phyloP scores from a whole-genome alignment of 352 stramenopile species.

The Phytophthora palmivora region DNA sequence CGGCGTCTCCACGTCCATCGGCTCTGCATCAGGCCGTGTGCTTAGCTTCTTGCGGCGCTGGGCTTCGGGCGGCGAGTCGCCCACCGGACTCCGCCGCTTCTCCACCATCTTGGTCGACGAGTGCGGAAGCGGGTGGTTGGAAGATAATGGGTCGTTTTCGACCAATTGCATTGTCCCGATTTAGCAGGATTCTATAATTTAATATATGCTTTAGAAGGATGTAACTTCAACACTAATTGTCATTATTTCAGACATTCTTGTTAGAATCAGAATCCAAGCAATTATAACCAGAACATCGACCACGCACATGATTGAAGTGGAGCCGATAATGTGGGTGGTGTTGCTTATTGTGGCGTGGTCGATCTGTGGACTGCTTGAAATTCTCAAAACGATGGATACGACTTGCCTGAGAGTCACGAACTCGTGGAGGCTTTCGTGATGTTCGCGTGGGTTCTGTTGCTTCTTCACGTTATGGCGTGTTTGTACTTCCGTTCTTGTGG shows the following conservation, averaged over 20 bases:
- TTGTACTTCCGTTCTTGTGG: no score
- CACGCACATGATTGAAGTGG: slow-evolving; percentile 73
- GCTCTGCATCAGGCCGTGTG: slow-evolving; percentile 12
- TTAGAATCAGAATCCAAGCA: no score
- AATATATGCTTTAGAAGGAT: not conserved
- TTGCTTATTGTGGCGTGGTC: slow-evolving; percentile 49
- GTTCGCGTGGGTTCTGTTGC: no score
- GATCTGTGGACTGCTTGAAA: slow-evolving; percentile 37
- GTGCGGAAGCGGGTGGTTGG: slow-evolving; percentile 28
- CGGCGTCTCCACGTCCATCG: slow-evolving; percentile 16
- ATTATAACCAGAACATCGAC: no score
- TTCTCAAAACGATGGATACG: slow-evolving; percentile 27
- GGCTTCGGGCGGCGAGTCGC: slow-evolving; percentile 25
- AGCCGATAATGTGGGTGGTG: no score
- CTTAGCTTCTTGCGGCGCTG: slow-evolving; percentile 43
- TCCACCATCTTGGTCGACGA: slow-evolving; percentile 48
- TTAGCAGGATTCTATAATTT: slow-evolving; percentile 1
- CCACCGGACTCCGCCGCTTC: slow-evolving; percentile 51
- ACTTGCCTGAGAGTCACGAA: no score
- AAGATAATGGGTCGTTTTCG: slow-evolving; percentile 32
- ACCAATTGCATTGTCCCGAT: slow-evolving; percentile 31
- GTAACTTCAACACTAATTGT: not conserved
- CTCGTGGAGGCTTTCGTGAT: no score
- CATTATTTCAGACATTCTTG: no score
- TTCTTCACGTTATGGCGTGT: no score